phyloP scores from a whole-genome alignment of 768 basidiomycete species.

The Termitomyces sp. region DNA sequence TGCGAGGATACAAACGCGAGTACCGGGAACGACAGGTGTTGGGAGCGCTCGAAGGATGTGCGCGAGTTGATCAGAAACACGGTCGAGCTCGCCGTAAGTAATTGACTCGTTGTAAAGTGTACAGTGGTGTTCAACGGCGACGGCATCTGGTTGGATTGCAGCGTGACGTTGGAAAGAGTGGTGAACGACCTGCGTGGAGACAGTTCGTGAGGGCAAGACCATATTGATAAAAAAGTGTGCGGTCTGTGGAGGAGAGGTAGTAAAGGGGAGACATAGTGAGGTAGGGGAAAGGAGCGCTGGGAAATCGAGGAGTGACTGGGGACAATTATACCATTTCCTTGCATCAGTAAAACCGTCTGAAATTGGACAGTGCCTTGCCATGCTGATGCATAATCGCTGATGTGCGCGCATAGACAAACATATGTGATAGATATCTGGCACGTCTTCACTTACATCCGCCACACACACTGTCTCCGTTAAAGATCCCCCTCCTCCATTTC shows the following conservation, averaged over 20 bases:
- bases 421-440: too few relatives aligned
- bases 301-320: neutral
- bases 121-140: conserved; percentile 45
- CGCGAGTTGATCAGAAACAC: conserved; percentile 41
- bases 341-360: neutral
- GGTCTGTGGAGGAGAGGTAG: conserved; percentile 28
- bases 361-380: too few relatives aligned
- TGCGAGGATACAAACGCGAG: conserved; percentile 49
- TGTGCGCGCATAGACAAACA: too few relatives aligned
- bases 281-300: neutral
- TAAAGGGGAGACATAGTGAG: conserved; percentile 4
- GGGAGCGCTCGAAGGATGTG: conserved; percentile 31
- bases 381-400: too few relatives aligned
- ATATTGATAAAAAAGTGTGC: conserved; percentile 36
- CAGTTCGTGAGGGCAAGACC: conserved; percentile 31
- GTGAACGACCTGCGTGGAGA: conserved; percentile 45
- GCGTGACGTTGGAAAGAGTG: conserved; percentile 50
- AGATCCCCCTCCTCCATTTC: too few relatives aligned
- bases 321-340: neutral
- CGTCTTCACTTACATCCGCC: too few relatives aligned
- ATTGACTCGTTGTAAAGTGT: conserved; percentile 28
- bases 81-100: conserved; percentile 46
- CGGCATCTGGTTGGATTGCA: conserved; percentile 28
- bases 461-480: too few relatives aligned
- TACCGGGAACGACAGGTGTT: conserved; percentile 34